Base-by-base conservation (phyloP, 495 filamentous ascomycete genomes). In the Patellaria atrata region DNA sequence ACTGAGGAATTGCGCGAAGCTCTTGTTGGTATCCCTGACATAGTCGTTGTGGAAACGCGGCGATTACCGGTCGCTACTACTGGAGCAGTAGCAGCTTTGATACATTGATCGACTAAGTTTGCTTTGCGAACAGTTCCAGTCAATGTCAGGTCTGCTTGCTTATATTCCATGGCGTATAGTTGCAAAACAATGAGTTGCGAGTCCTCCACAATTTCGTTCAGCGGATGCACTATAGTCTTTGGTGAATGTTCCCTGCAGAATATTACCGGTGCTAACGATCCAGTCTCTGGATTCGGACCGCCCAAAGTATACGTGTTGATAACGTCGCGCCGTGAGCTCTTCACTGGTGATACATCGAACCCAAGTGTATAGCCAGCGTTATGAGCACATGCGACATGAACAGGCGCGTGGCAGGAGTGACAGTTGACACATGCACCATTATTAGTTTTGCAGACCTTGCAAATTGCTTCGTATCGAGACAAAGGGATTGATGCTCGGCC, bases 61-160 rank as follows among this genome's bases (percentile, higher is more conserved):
- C 50, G 42, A 19, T 35, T 43, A 20, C 14, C 23, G 19, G 38
- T 35, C 8, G 35, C 11, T n/a, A n/a, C n/a, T n/a, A n/a, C n/a
- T 27, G 34, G 14, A 15, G 23, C 15, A 2, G 33, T 23, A 21
- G 26, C 9, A 20, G 27, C 7, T 16, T 40, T 45, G 7, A 43
- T 47, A 11, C 64, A 62, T 22, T 67, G 61, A 30, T 75, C 65
- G 24, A 76, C 60, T 15, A 76, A 65, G 20, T 70, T 74, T 14
- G 91, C 87, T 51, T 93, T 94, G 14, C 89, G 76, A 26, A 85
- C 77, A 12, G 89, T 94, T 14, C 87, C 87, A 5, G 85, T 94
- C 35, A 93, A 57, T 12, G 79, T 70, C 14, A 87, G 65, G 46
- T 99, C 89, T 13, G 87, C 85, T 54, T 96, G 87, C 59, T 96